Evolutionary conservation across 495 filamentous ascomycete species (phyloP), one percentile per base, ranked within the genome.

Genomic region (Trichoderma gamsii): DNA sequence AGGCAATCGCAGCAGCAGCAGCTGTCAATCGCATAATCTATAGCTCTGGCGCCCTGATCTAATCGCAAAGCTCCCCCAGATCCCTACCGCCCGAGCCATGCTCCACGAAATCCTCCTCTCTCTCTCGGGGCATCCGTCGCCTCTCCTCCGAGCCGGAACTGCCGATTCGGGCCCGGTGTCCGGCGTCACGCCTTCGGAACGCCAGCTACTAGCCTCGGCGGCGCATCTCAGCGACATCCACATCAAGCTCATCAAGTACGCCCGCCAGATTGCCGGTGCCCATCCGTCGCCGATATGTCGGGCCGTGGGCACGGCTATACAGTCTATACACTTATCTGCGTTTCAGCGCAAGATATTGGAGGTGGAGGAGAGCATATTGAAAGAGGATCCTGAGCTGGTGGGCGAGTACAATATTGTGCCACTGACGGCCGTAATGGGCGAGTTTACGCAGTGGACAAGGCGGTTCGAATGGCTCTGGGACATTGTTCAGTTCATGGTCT

Each of bases 101-200:
- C 89, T 98, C 74, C 94, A 98, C 82, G 95, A 99, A 80, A 89
- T 99, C 78, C 85, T 99, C 72, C 89, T 99, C 75, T 91, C 91
- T 74, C 89, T 99, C 76, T 95, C 92, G 71, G 94, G 94, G 66
- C 91, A 97, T 79, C 89, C 92, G 32, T 97, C 94, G 67, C 88
- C 92, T 61, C 86, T 97, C 72, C 89, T 97, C 79, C 79, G 80
- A 69, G 67, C 81, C 70, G 70, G 78, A 66, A 67, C 73, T 70
- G 69, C 79, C 25, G 71, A 80, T 52, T 71, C 76, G 71, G 71
- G 76, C 65, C 69, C 71, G 68, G 70, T 76, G 76, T 73, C 78
- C 65, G 72, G 73, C 73, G 77, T 96, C 72, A 90, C 90, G 61
- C 88, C 90, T 38, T 86, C 90, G 68, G 92, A 96, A 77, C 88